These are phyloP conservation scores for Silene coronaria DNA, from an alignment of 179 eudicot genomes.

Conservation along the genomic window DNA sequence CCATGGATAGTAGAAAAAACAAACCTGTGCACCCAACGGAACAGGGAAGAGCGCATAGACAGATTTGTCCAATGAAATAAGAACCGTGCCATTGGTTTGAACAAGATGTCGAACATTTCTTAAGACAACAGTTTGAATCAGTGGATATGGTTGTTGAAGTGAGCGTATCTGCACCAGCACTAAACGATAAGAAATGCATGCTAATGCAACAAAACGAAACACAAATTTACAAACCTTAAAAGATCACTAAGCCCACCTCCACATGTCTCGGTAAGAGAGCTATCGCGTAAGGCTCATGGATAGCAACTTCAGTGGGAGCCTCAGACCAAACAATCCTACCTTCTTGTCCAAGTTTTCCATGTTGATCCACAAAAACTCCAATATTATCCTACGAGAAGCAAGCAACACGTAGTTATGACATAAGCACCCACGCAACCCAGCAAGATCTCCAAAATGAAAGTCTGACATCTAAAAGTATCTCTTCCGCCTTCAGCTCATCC, in stretches of 20 bases:
- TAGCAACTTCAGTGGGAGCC: slow-evolving; percentile 69
- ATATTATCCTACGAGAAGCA: slow-evolving; percentile 70
- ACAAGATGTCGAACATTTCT: slow-evolving; percentile 69
- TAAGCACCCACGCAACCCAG: background rate
- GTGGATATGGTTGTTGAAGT: slow-evolving; percentile 84
- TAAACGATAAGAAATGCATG: slow-evolving; percentile 13
- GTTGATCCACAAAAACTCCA: slow-evolving; percentile 89
- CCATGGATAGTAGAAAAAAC: background rate
- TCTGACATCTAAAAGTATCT: background rate
- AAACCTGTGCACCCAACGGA: slow-evolving; percentile 99
- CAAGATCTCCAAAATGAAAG: background rate
- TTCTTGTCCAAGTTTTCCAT: slow-evolving; percentile 90
- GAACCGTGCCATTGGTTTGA: slow-evolving; percentile 45
- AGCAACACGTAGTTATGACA: slow-evolving; percentile 16
- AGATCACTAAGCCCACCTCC: slow-evolving; percentile 52
- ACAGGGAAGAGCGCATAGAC: slow-evolving; percentile 85
- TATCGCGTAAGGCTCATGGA: slow-evolving; percentile 82
- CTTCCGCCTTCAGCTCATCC: background rate
- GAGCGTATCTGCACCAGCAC: slow-evolving; percentile 72
- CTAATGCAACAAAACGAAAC: background rate
- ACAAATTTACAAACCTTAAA: background rate
- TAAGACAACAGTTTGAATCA: slow-evolving; percentile 85
- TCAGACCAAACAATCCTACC: slow-evolving; percentile 98
- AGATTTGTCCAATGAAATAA: slow-evolving; percentile 76
- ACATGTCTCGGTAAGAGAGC: slow-evolving; percentile 90